A percentile compares a stretch with the other conserved stretches of the same genome.
These are phyloP conservation scores for Dryas octopetala DNA, from an alignment of 306 rosid genomes.

Conservation along the genomic window DNA sequence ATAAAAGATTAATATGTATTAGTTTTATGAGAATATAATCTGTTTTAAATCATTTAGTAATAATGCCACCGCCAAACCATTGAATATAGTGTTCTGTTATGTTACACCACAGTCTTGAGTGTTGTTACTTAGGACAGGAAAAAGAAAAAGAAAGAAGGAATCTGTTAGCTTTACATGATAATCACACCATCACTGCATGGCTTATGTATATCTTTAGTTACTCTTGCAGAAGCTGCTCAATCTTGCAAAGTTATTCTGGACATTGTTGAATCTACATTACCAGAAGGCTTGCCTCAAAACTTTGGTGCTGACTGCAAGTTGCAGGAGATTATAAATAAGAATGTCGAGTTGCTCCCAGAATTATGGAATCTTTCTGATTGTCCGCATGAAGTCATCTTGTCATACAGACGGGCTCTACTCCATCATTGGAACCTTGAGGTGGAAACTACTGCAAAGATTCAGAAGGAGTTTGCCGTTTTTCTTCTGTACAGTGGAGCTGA, in stretches of 20 bases:
- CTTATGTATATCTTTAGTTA: slow-evolving; percentile 33
- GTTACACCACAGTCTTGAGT: neutral
- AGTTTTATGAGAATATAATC: neutral
- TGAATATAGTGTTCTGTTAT: neutral
- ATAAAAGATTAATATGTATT: neutral
- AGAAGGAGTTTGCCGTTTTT: slow-evolving; percentile 75
- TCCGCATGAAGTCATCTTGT: slow-evolving; percentile 69
- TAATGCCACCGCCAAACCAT: neutral
- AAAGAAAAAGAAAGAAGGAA: slow-evolving; percentile 3
- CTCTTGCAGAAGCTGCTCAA: slow-evolving; percentile 90
- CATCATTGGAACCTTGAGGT: slow-evolving; percentile 71
- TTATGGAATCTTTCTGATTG: slow-evolving; percentile 81
- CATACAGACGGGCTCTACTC: slow-evolving; percentile 73
- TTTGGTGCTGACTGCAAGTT: slow-evolving; percentile 78
- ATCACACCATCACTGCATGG: slow-evolving; percentile 20
- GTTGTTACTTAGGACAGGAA: neutral
- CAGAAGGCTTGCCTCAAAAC: slow-evolving; percentile 79
- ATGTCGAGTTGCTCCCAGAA: slow-evolving; percentile 85
- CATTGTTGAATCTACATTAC: slow-evolving; percentile 78
- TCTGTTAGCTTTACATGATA: slow-evolving; percentile 22
- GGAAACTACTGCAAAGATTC: slow-evolving; percentile 60
- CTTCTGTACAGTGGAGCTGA: slow-evolving; percentile 85
- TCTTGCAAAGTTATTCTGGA: slow-evolving; percentile 86
- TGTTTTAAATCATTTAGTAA: neutral
- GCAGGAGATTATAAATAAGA: slow-evolving; percentile 77